phyloP scores from a whole-genome alignment of 306 rosid species.

The Trifolium repens region DNA sequence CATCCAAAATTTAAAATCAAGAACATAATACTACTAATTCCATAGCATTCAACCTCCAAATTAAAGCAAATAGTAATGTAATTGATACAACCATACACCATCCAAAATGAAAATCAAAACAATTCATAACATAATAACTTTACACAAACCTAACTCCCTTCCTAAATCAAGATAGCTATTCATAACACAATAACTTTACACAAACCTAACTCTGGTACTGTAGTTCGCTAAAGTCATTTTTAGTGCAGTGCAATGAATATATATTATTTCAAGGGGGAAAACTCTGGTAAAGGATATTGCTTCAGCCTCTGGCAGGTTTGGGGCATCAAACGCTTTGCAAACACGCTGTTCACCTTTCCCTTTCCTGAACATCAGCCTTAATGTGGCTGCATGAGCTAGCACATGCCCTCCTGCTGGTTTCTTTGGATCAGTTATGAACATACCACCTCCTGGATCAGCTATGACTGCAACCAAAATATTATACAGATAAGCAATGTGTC shows the following conservation, averaged over 20 bases:
- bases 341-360: slow-evolving; percentile 98
- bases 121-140: too few species aligned
- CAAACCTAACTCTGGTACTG: too few species aligned
- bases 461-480: slow-evolving; percentile 69
- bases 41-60: too few species aligned
- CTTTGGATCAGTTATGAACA: slow-evolving; percentile 92
- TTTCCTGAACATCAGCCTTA: slow-evolving; percentile 91
- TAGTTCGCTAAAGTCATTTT: slow-evolving; percentile 4
- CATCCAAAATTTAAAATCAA: too few species aligned
- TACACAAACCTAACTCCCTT: too few species aligned
- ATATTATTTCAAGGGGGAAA: neutral
- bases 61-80: too few species aligned
- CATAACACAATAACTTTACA: too few species aligned
- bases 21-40: too few species aligned
- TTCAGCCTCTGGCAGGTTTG: slow-evolving; percentile 95
- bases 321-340: slow-evolving; percentile 95
- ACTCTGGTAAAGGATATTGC: slow-evolving; percentile 79
- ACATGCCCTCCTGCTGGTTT: slow-evolving; percentile 98
- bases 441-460: slow-evolving; percentile 94
- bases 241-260: neutral
- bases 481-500: slow-evolving; percentile 10
- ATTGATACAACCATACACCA: too few species aligned
- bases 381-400: slow-evolving; percentile 92
- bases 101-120: too few species aligned
- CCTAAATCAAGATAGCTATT: too few species aligned